These are phyloP conservation scores for Phytopythium sindhum DNA, from an alignment of 352 stramenopile genomes.

Conservation along the genomic window DNA sequence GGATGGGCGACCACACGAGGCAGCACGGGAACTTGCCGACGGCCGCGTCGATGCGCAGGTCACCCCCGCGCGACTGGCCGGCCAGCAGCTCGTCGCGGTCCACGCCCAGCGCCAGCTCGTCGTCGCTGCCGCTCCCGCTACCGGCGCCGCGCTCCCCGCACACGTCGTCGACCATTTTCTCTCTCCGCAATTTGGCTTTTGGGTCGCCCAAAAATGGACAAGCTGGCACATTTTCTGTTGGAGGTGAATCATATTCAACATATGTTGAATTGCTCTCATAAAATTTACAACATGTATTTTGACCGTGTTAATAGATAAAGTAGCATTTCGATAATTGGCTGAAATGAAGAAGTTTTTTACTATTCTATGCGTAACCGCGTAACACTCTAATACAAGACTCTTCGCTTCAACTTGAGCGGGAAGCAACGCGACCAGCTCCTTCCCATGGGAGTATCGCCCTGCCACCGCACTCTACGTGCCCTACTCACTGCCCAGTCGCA, in stretches of 20 bases:
- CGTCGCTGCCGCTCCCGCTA: background rate
- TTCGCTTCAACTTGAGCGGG: background rate
- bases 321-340: background rate
- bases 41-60: conserved; percentile 22
- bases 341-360: background rate
- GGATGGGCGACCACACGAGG: conserved; percentile 91
- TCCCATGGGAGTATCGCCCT: background rate
- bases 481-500: no score
- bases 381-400: background rate
- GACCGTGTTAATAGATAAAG: no score
- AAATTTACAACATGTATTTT: no score
- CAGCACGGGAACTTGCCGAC: conserved; percentile 86
- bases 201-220: background rate
- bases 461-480: background rate
- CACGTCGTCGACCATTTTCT: conserved; percentile 1
- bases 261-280: no score
- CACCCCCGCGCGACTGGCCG: background rate
- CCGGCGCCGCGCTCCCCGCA: background rate
- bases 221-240: no score
- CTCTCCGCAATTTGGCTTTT: background rate
- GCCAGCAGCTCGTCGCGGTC: conserved; percentile 7
- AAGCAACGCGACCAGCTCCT: background rate
- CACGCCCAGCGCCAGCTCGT: conserved; percentile 9
- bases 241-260: no score
- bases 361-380: no score